A percentile compares a stretch with the other conserved stretches of the same genome.
Evolutionary conservation across 345 rosid genomes (phyloP).

Genomic region (Camelina hispida): DNA sequence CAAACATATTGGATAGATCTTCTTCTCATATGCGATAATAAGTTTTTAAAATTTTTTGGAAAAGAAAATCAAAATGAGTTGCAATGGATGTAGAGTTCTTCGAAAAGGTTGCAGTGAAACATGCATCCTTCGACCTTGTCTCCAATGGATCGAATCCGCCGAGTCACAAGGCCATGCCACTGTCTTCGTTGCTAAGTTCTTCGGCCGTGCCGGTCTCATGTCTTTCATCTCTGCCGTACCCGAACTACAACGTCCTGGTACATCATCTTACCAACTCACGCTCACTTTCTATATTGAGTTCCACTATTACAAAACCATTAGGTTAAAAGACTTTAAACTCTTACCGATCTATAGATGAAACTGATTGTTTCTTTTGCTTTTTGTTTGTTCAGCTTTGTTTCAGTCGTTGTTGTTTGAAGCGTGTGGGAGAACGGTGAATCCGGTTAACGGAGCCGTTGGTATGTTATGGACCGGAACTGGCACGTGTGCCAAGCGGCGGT

Average conservation of each 20-base stretch:
- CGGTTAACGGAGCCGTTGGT: constrained; percentile 74
- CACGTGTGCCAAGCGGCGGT: constrained; percentile 60
- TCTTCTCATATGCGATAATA: not conserved
- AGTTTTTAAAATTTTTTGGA: no score
- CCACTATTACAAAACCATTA: not conserved
- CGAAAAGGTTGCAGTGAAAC: constrained; percentile 95
- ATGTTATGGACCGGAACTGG: constrained; percentile 71
- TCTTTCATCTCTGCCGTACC: constrained; percentile 95
- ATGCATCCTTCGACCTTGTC: constrained; percentile 88
- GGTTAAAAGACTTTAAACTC: not conserved
- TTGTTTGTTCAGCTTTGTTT: constrained; percentile 57
- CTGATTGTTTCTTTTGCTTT: not conserved
- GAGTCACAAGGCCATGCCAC: constrained; percentile 97
- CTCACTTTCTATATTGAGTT: not conserved
- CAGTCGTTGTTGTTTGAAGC: constrained; percentile 73
- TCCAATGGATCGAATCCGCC: constrained; percentile 87
- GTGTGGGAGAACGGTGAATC: constrained; percentile 65
- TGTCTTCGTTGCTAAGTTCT: constrained; percentile 92
- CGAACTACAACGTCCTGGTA: constrained; percentile 84
- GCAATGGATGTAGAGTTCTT: constrained; percentile 96
- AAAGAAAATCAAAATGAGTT: constrained; percentile 50
- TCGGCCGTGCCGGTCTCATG: constrained; percentile 99
- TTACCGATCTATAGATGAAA: not conserved
- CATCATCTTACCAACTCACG: not conserved
- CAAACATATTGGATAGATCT: constrained; percentile 9